These are phyloP conservation scores for Calendula officinalis DNA, from an alignment of 129 eudicot species.

Conservation along the genomic window DNA sequence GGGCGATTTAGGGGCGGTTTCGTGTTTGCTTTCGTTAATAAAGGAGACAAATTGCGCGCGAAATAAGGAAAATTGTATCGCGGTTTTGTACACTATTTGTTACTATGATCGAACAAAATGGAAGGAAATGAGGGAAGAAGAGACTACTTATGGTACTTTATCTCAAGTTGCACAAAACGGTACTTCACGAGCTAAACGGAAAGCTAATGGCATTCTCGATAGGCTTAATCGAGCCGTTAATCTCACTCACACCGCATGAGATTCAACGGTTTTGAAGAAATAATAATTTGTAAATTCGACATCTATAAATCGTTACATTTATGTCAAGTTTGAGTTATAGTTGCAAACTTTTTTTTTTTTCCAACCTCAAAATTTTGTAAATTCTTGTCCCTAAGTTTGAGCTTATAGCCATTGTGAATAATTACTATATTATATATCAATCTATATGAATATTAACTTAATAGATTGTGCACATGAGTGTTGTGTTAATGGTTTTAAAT, in stretches of 20 bases:
- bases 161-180: conserved; percentile 88
- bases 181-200: conserved; percentile 91
- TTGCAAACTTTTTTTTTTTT: conserved; percentile 19
- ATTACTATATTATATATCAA: conserved; percentile 28
- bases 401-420: conserved; percentile 62
- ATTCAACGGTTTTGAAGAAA: conserved; percentile 1
- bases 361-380: conserved; percentile 45
- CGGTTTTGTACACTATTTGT: conserved; percentile 65
- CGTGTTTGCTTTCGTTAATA: conserved; percentile 63
- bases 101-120: conserved; percentile 68
- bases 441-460: conserved; percentile 20
- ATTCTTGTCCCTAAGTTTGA: conserved; percentile 48
- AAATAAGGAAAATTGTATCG: conserved; percentile 81
- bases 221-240: conserved; percentile 64
- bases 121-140: conserved; percentile 89
- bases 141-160: conserved; percentile 54
- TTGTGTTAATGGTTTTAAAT: conserved; percentile 8
- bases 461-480: conserved; percentile 42
- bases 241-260: conserved; percentile 89
- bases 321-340: conserved; percentile 38
- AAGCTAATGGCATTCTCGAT: conserved; percentile 86
- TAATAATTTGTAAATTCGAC: conserved; percentile 66
- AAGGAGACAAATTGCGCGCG: conserved; percentile 74
- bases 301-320: conserved; percentile 10
- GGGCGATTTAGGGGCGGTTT: conserved; percentile 75